These are phyloP conservation scores for Cystobasidium tubakii DNA, from an alignment of 768 basidiomycete genomes.

Conservation along the genomic window DNA sequence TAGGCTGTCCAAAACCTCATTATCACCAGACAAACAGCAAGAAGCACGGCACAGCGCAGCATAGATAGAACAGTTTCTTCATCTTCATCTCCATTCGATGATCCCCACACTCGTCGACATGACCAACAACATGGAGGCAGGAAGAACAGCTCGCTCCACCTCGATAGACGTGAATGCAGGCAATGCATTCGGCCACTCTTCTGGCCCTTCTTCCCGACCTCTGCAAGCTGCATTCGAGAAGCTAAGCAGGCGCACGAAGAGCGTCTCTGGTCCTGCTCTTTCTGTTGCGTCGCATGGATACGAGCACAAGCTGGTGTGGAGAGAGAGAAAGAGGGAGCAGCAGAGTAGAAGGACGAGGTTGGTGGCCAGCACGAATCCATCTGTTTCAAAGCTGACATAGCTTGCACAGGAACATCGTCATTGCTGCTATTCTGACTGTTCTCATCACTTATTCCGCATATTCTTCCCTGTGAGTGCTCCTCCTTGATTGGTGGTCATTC, in stretches of 20 bases:
- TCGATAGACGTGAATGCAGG: constrained; percentile 21
- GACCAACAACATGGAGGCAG: constrained; percentile 7
- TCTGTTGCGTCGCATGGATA: not conserved
- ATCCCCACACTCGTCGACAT: not conserved
- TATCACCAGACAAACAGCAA: not conserved
- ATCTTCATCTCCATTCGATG: not conserved
- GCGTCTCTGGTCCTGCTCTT: not conserved
- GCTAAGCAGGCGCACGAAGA: constrained; percentile 7
- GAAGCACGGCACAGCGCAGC: not conserved
- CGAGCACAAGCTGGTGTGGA: constrained; percentile 20
- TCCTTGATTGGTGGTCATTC: not conserved
- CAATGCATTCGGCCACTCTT: not conserved
- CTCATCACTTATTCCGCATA: not conserved
- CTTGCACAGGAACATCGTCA: not conserved
- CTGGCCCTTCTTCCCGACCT: not conserved
- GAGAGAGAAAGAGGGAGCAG: constrained; percentile 11
- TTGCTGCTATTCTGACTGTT: not conserved
- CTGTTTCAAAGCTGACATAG: not conserved
- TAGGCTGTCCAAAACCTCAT: not conserved
- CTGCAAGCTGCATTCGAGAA: constrained; percentile 11
- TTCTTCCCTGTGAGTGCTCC: not conserved
- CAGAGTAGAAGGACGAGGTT: not conserved
- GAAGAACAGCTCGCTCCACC: constrained; percentile 4
- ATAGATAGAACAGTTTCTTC: not conserved
- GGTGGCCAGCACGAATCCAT: not conserved